A percentile compares a stretch with the other conserved stretches of the same genome.
phyloP scores from a whole-genome alignment of 345 rosid species.

The Clarkia xantiana region DNA sequence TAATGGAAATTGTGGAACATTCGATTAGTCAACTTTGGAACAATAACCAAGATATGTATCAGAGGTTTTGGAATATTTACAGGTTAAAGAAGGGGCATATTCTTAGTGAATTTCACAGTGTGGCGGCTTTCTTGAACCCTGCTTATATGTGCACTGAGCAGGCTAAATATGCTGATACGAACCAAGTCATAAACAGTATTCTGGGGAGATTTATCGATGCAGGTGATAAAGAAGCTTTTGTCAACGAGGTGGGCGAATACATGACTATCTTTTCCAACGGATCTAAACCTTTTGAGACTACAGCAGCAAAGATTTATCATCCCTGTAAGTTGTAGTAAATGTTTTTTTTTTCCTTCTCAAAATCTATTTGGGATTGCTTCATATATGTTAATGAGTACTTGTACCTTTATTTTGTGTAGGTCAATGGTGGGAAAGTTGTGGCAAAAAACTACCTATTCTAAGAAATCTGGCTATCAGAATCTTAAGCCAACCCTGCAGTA shows the following conservation, averaged over 20 bases:
- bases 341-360: background rate
- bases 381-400: no score
- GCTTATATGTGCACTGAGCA: background rate
- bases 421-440: slow-evolving; percentile 10
- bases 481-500: slow-evolving; percentile 12
- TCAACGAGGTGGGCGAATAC: background rate
- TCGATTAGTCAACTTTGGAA: background rate
- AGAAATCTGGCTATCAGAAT: slow-evolving; percentile 10
- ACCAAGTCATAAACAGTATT: background rate
- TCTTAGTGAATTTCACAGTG: background rate
- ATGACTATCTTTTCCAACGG: accelerated
- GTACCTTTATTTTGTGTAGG: no score
- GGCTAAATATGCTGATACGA: background rate
- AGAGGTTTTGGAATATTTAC: accelerated
- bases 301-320: background rate
- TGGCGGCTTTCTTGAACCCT: slow-evolving; percentile 6
- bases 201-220: background rate
- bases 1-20: background rate
- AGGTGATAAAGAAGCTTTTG: background rate
- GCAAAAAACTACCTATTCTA: slow-evolving; percentile 3
- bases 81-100: background rate
- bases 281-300: background rate
- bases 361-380: no score
- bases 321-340: slow-evolving; percentile 3
- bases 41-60: background rate